A percentile compares a stretch with the other conserved stretches of the same genome.
These are phyloP conservation scores for Marchantia paleacea DNA, from an alignment of 225 moss, liverwort and hornwort species.

Conservation along the genomic window DNA sequence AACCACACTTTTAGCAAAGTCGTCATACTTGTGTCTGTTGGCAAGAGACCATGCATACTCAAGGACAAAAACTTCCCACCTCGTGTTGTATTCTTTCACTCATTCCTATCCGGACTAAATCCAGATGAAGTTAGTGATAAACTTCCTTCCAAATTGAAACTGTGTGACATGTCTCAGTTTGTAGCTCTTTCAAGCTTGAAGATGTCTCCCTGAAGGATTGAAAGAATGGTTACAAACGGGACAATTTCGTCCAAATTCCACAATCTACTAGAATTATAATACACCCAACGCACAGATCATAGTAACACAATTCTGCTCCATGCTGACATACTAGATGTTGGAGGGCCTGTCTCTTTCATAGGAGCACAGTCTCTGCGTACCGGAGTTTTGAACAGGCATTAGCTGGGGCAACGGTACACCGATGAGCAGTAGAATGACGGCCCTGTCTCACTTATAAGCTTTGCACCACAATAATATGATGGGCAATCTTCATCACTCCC, in stretches of 20 bases:
- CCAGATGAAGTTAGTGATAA: background rate
- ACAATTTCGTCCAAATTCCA: constrained; percentile 27
- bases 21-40: too few relatives aligned
- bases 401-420: background rate
- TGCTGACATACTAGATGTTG: constrained; percentile 21
- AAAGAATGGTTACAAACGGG: constrained; percentile 37
- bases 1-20: too few relatives aligned
- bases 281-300: constrained; percentile 35
- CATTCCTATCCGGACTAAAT: background rate
- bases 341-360: constrained; percentile 8
- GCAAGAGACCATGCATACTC: too few relatives aligned
- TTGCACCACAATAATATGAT: background rate
- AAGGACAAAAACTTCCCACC: too few relatives aligned
- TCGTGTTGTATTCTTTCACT: background rate
- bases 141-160: background rate
- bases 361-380: background rate
- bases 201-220: constrained; percentile 21
- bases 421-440: constrained; percentile 15
- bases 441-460: constrained; percentile 2
- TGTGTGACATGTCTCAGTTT: background rate
- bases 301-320: constrained; percentile 31
- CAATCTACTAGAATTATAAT: constrained; percentile 33
- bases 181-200: constrained; percentile 11
- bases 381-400: background rate
- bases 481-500: background rate